Percentiles rank a stretch among this genome's conserved stretches.
Conservation (phyloP, 148 eudicot genomes). For the Fallopia convolvulus region DNA sequence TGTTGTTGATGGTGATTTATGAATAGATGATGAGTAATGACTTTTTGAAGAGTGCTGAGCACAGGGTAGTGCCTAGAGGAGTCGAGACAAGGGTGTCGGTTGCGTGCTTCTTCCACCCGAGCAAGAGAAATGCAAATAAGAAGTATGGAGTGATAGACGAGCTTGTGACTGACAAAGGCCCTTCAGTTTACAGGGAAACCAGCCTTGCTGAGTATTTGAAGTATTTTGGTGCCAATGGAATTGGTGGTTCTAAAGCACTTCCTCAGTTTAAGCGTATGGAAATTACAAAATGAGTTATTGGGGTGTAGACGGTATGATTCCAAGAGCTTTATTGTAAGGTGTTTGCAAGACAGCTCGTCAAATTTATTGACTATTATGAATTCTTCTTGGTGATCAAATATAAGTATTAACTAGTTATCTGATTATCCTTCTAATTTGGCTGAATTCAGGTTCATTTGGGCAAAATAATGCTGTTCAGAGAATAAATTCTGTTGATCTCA, state of each 20-base stretch:
- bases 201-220: conserved; percentile 7
- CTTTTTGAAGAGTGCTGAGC: conserved; percentile 9
- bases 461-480: not conserved
- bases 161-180: not conserved
- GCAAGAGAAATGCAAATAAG: conserved; percentile 1
- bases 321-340: not conserved
- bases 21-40: conserved; percentile 12
- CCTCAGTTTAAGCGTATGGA: not conserved
- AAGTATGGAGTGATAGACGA: conserved; percentile 7
- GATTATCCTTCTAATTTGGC: not conserved
- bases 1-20: not conserved
- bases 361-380: no score
- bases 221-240: not conserved
- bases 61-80: conserved; percentile 6
- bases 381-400: no score
- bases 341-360: no score
- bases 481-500: not conserved
- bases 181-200: not conserved
- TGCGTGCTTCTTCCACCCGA: conserved; percentile 11
- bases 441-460: conserved; percentile 2
- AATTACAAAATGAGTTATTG: not conserved
- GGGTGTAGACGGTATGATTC: not conserved
- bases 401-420: not conserved
- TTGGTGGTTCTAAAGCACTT: conserved; percentile 11
- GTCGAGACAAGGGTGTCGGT: conserved; percentile 4